A percentile compares a stretch with the other conserved stretches of the same genome.
Evolutionary conservation across 2,329 filamentous ascomycete species (phyloP).

Genomic region (Trichophyton simii): DNA sequence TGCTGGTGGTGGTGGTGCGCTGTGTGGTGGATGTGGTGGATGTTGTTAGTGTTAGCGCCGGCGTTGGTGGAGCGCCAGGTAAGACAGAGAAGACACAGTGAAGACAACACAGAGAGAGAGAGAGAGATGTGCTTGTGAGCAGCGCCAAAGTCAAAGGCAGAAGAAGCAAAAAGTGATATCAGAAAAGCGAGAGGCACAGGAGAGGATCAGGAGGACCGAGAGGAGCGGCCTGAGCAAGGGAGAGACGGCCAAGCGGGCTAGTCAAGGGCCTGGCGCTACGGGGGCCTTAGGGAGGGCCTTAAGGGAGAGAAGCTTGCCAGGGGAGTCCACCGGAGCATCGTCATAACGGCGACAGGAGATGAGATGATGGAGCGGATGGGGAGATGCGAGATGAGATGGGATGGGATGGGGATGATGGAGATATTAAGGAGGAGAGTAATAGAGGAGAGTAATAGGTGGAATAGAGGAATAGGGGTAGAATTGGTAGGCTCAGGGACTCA

Average conservation of each 20-base stretch:
- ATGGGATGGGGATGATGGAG: not conserved
- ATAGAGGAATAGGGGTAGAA: slow-evolving; percentile 5
- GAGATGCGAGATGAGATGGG: not conserved
- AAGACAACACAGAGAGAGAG: not conserved
- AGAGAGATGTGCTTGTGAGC: not conserved
- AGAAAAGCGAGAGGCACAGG: not conserved
- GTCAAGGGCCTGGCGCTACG: not conserved
- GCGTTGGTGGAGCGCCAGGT: not conserved
- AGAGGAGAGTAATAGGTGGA: no score
- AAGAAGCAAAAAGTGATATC: not conserved
- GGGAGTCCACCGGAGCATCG: no score
- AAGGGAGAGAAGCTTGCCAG: no score
- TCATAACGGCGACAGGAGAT: not conserved
- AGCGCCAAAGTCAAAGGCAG: not conserved
- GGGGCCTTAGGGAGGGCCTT: no score
- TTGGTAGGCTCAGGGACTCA: slow-evolving; percentile 26
- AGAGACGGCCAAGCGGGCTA: not conserved
- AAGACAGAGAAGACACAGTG: not conserved
- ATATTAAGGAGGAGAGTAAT: slow-evolving; percentile 1
- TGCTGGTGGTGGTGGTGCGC: no score
- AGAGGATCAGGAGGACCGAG: not conserved
- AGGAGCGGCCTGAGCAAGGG: not conserved
- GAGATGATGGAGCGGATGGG: not conserved
- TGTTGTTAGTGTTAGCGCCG: not conserved
- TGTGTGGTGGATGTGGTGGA: not conserved